Evolutionary conservation across 2,329 filamentous ascomycete species (phyloP), one percentile per base, ranked within the genome.

Genomic region (Aureobasidium sp.): DNA sequence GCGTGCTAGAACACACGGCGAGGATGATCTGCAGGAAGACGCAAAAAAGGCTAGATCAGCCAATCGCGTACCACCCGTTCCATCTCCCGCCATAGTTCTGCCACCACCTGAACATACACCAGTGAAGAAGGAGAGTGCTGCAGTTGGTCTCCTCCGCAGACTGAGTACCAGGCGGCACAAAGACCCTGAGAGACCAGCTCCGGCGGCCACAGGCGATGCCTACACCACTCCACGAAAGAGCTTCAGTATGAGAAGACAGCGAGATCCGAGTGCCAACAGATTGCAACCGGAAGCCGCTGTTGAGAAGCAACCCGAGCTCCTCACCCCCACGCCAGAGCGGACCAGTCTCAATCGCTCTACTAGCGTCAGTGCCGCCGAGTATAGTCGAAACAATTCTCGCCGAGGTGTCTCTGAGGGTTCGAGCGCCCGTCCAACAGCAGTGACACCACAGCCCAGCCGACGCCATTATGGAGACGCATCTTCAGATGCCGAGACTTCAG

Each of bases 1-100:
- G 6, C 80, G 93, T 44, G 90, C 93, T 30, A 80, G 93, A 59
- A 97, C 93, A 0, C 91, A 97, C 64, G 93, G 91, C 14, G 93
- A 97, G 68, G 91, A 97, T 58, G 93, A 98, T 55, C 79, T 88
- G 10, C 79, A 84, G 0, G 88, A 95, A 44, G 78, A 78, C 6
- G 72, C 86, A 66, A 85, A 88, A 68, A 81, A 83, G 59, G 64
- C 82, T 25, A 68, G 72, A 61, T 68, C 76, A 58, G 62, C 79
- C 60, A 63, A 79, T 24, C 67, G 77, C 37, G 78, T 84, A 22
- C 76, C 81, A 19, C 79, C 81, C 27, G 67, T 74, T 17, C 48
- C 48, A 22, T 58, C 55, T 40, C 57, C 60, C 37, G 61, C 84
- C 83, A 65, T 69, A 27, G 59, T 68, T 14, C 62, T 66, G 37